Evolutionary conservation across 2,329 filamentous ascomycete species (phyloP), one percentile per base, ranked within the genome.

Genomic region (Fusarium algeriense): DNA sequence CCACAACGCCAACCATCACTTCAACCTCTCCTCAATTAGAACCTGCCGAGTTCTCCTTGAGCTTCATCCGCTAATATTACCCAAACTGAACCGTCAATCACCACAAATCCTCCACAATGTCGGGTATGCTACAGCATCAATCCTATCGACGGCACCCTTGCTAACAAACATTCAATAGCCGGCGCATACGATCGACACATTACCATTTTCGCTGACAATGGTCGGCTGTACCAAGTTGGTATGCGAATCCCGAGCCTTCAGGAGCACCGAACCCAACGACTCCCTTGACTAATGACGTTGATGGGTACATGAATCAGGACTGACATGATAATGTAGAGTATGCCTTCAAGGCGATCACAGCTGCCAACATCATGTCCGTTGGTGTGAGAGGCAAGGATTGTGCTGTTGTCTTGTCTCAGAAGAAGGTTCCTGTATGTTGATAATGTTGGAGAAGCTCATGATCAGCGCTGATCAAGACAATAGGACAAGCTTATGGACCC

Each of bases 261-360:
- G 54, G 49, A 46, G 45, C 54, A 55, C 58, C 40, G 41, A 46
- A 62, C 57, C 55, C 55, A 60, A 63, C 65, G 60, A 72, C 57
- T 64, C 44, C 61, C 44, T 68, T 65, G 64, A 59, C 53, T 48
- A 57, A 53, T 68, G 58, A 54, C 61, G 52, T 75, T 73, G 70
- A 67, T 52, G 58, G 37, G 52, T 52, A 59, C 49, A 56, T 62
- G 37, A 50, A 48, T 48, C 60, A 50, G 35, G 41, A 64, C 78
- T 79, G 70, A 80, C 73, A 46, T 60, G 44, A 34, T 46, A 49
- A 43, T 37, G 23, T 60, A 98, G 96, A 99, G 89, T 99, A 99
- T 95, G 96, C 96, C 78, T 99, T 99, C 91, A 99, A 99, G 87
- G 96, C 96, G 65, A 99, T 99, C 85, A 99, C 96, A 76, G 95